These are phyloP conservation scores for Acorus calamus DNA, from an alignment of 106 monocot genomes.

Conservation along the genomic window DNA sequence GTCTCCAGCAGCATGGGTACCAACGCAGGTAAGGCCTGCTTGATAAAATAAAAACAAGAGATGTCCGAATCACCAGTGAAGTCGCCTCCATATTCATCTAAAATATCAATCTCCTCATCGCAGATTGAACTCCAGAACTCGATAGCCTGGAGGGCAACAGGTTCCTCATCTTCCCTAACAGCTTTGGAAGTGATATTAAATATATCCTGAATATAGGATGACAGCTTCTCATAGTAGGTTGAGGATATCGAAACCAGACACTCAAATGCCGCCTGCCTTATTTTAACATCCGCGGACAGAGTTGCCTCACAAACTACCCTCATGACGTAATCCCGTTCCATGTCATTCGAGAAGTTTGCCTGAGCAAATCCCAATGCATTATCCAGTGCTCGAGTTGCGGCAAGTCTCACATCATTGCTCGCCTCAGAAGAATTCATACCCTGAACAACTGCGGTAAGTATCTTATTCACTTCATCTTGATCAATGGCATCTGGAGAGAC, in stretches of 20 bases:
- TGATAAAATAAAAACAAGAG: conserved; percentile 75
- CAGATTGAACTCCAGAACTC: conserved; percentile 83
- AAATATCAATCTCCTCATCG: not conserved
- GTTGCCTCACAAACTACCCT: conserved; percentile 90
- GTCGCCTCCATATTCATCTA: conserved; percentile 56
- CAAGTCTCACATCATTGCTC: conserved; percentile 64
- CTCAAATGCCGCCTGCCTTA: conserved; percentile 85
- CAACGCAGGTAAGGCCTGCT: conserved; percentile 77
- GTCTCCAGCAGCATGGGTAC: conserved; percentile 86
- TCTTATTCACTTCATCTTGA: conserved; percentile 83
- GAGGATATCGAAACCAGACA: conserved; percentile 86
- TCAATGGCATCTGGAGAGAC: conserved; percentile 74
- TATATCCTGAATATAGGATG: conserved; percentile 79
- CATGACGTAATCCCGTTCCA: conserved; percentile 95
- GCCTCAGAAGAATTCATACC: conserved; percentile 83
- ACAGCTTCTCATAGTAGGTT: conserved; percentile 83
- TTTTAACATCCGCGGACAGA: conserved; percentile 61
- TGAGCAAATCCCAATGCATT: conserved; percentile 7
- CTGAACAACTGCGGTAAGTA: conserved; percentile 94
- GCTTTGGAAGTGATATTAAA: conserved; percentile 23
- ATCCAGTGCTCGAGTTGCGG: conserved; percentile 72
- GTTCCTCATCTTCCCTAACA: not conserved
- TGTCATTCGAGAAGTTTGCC: not conserved
- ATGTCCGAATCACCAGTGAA: conserved; percentile 67
- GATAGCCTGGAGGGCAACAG: not conserved